phyloP scores from a whole-genome alignment of 2,329 filamentous ascomycete genomes.

The Exserohilum turcica region DNA sequence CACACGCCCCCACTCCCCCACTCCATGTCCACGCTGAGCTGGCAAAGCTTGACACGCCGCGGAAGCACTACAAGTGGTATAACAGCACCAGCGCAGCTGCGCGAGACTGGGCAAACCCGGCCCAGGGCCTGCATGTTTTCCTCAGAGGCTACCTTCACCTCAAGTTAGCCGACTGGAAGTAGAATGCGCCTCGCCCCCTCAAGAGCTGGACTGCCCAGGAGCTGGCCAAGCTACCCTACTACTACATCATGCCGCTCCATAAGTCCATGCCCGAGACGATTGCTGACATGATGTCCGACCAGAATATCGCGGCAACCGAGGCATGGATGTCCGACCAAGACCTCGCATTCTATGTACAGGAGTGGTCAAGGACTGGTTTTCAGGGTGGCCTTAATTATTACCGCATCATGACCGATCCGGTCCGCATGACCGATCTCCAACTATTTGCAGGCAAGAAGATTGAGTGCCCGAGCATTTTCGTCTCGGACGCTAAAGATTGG shows the following conservation, averaged over 20 bases:
- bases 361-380: slow-evolving; percentile 67
- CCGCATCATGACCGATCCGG: slow-evolving; percentile 61
- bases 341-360: slow-evolving; percentile 63
- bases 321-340: slow-evolving; percentile 65
- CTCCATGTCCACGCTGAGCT: slow-evolving; percentile 62
- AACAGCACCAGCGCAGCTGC: slow-evolving; percentile 59
- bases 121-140: slow-evolving; percentile 63
- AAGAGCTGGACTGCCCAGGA: slow-evolving; percentile 62
- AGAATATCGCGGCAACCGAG: slow-evolving; percentile 55
- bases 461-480: slow-evolving; percentile 64
- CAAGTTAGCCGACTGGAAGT: slow-evolving; percentile 66
- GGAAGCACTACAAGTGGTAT: slow-evolving; percentile 74
- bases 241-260: slow-evolving; percentile 69
- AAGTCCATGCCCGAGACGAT: slow-evolving; percentile 65
- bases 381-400: slow-evolving; percentile 73
- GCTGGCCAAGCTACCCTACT: slow-evolving; percentile 65
- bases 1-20: slow-evolving; percentile 19
- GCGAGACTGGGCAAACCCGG: slow-evolving; percentile 54
- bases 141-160: slow-evolving; percentile 71
- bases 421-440: slow-evolving; percentile 57
- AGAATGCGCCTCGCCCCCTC: slow-evolving; percentile 61
- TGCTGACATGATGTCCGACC: slow-evolving; percentile 58
- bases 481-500: slow-evolving; percentile 69
- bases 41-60: slow-evolving; percentile 58
- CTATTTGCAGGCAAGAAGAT: slow-evolving; percentile 66